Base-by-base conservation (phyloP, 768 basidiomycete genomes). In the Coprinellus micaceus region DNA sequence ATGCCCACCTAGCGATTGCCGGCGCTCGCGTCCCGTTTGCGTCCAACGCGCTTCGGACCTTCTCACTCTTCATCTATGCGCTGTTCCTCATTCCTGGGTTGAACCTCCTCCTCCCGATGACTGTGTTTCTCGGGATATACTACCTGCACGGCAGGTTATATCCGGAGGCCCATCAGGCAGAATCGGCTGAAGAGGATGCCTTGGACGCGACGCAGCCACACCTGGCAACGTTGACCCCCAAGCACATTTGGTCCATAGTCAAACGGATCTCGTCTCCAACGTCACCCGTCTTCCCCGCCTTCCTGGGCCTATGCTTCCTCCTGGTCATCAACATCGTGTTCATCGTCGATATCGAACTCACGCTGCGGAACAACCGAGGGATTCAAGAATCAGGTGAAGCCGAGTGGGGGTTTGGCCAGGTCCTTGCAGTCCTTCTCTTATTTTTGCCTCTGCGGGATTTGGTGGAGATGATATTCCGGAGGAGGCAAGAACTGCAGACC, bases 361-460 rank as follows among this genome's bases (percentile, higher is more conserved):
- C 62, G 1, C 53, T 65, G 15, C 36, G 24, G 10, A 44, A 33
- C 12, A 63, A 63, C 47, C 10, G 22, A 26, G 17, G 13, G 6
- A 40, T 59, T 17, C 53, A 50, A 5, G 24, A 19, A 7, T 1
- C 21, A 1, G 58, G 41, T 4, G 62, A 64, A 17, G 15, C 13
- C 19, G 24, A 44, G 1, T 66, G 65, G 65, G 39, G 37, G 4
- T 64, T 66, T 45, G 63, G 37, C 33, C 33, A 33, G 33, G 13
- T 33, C 33, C 33, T 33, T 33, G 33, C 33, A 6, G 13, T 33
- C 13, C 37, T 63, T 15, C 50, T 67, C 13, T 40, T 67, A 3
- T 21, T 65, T 13, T 25, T 66, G 1, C 65, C 65, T 26, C 25
- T 66, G 2, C 63, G 65, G 3, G 64, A 63, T 19, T n/a, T 30